phyloP scores from a whole-genome alignment of 2,329 filamentous ascomycete genomes.

The Graphiopsis chlorocephala region DNA sequence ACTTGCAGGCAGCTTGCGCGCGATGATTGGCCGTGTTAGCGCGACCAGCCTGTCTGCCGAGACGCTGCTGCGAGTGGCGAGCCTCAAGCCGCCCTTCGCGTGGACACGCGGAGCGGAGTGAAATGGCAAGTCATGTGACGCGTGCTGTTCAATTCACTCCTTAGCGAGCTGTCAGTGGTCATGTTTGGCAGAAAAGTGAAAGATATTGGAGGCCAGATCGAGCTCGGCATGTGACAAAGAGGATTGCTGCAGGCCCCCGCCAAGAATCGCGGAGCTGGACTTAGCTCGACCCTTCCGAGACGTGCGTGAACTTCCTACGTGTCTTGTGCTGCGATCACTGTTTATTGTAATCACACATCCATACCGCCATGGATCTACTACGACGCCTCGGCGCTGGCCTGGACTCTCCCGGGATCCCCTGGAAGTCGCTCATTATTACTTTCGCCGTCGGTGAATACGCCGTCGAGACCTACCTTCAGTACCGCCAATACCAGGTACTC shows the following conservation, averaged over 20 bases:
- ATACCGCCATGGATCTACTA: conserved; percentile 34
- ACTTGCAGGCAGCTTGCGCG: background rate
- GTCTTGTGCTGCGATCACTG: conserved; percentile 6
- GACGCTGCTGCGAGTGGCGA: background rate
- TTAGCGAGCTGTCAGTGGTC: background rate
- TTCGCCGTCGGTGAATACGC: conserved; percentile 91
- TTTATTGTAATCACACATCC: background rate
- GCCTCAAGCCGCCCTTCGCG: background rate
- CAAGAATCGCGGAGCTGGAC: conserved; percentile 8
- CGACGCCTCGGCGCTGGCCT: conserved; percentile 76
- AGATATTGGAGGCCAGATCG: background rate
- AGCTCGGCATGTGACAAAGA: background rate
- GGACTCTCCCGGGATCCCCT: conserved; percentile 89
- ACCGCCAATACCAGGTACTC: conserved; percentile 86
- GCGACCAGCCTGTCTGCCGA: background rate
- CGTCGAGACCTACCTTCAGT: conserved; percentile 83
- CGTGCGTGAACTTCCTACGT: conserved; percentile 7
- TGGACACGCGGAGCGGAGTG: background rate
- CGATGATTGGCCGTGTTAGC: background rate
- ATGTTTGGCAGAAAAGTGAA: background rate
- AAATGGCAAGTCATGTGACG: background rate
- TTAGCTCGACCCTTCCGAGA: background rate
- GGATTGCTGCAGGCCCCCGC: background rate
- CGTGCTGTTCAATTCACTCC: background rate
- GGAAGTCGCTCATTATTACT: conserved; percentile 93